phyloP scores from a whole-genome alignment of 2,329 filamentous ascomycete genomes.

The Pseudogymnoascus sp. region DNA sequence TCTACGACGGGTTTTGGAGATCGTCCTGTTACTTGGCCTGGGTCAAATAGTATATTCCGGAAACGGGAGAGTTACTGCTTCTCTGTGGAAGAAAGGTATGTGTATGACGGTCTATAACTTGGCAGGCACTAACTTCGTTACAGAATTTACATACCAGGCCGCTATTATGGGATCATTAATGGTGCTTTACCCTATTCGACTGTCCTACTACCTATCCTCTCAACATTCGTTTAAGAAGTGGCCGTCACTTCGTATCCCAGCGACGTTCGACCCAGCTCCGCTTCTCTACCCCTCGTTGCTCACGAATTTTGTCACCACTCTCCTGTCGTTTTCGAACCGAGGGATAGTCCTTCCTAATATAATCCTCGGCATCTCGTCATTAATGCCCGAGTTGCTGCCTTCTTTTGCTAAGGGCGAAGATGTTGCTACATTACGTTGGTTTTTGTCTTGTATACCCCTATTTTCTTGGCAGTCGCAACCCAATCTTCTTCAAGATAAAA shows the following conservation, averaged over 20 bases:
- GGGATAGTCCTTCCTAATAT: conserved; percentile 68
- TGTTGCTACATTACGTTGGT: conserved; percentile 70
- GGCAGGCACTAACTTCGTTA: conserved; percentile 16
- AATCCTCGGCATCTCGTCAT: conserved; percentile 68
- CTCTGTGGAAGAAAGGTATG: conserved; percentile 46
- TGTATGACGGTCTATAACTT: not conserved
- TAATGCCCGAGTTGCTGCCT: conserved; percentile 68
- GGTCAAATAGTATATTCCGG: conserved; percentile 37
- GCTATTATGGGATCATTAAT: conserved; percentile 35
- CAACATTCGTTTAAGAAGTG: conserved; percentile 19
- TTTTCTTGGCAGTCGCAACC: not conserved
- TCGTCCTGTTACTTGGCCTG: conserved; percentile 43
- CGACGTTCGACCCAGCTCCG: conserved; percentile 83
- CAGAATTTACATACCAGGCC: conserved; percentile 26
- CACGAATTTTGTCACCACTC: conserved; percentile 68
- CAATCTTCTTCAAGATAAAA: not conserved
- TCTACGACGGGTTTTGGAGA: conserved; percentile 46
- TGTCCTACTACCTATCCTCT: conserved; percentile 39
- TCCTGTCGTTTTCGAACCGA: conserved; percentile 57
- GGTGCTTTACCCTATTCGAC: conserved; percentile 52
- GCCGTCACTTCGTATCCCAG: conserved; percentile 48
- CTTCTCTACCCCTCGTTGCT: conserved; percentile 78
- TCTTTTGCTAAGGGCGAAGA: conserved; percentile 47
- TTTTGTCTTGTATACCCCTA: conserved; percentile 64
- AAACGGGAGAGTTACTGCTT: conserved; percentile 13